A percentile compares a stretch with the other conserved stretches of the same genome.
Evolutionary conservation across 2,329 filamentous ascomycete genomes (phyloP).

Genomic region (Hypoxylon sp.): DNA sequence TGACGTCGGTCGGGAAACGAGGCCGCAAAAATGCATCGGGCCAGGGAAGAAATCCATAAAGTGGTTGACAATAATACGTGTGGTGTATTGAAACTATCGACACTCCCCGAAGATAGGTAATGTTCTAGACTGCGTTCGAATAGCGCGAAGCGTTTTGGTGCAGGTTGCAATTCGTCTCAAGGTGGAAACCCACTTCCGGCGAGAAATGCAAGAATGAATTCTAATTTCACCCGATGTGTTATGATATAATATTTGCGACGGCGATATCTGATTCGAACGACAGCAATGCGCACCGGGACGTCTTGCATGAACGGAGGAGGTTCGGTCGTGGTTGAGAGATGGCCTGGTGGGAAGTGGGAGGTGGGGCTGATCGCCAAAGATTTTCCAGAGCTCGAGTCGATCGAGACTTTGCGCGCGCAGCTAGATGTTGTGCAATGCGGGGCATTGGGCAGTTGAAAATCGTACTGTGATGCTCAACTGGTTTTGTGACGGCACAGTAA

Average conservation of each 20-base stretch:
- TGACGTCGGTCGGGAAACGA: neutral
- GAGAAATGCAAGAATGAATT: neutral
- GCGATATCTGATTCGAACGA: constrained; percentile 2
- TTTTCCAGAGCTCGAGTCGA: constrained; percentile 43
- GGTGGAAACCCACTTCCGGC: neutral
- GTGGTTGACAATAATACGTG: constrained; percentile 7
- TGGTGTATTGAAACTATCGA: constrained; percentile 23
- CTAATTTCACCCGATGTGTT: constrained; percentile 7
- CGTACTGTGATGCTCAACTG: constrained; percentile 21
- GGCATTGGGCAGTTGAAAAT: constrained; percentile 41
- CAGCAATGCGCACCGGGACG: constrained; percentile 29
- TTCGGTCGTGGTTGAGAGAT: constrained; percentile 27
- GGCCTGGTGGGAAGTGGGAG: constrained; percentile 35
- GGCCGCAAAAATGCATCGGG: no score
- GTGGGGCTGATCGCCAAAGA: constrained; percentile 46
- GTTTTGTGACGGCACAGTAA: constrained; percentile 2
- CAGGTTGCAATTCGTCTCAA: constrained; percentile 17
- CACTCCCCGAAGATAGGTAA: constrained; percentile 1
- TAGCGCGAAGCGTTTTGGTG: neutral
- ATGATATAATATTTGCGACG: neutral
- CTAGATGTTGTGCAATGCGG: constrained; percentile 42
- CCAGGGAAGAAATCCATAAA: neutral
- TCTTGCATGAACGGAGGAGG: constrained; percentile 27
- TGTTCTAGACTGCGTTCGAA: constrained; percentile 5
- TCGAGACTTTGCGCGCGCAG: constrained; percentile 40